These are phyloP conservation scores for Comarum palustre DNA, from an alignment of 306 rosid species.

Conservation along the genomic window DNA sequence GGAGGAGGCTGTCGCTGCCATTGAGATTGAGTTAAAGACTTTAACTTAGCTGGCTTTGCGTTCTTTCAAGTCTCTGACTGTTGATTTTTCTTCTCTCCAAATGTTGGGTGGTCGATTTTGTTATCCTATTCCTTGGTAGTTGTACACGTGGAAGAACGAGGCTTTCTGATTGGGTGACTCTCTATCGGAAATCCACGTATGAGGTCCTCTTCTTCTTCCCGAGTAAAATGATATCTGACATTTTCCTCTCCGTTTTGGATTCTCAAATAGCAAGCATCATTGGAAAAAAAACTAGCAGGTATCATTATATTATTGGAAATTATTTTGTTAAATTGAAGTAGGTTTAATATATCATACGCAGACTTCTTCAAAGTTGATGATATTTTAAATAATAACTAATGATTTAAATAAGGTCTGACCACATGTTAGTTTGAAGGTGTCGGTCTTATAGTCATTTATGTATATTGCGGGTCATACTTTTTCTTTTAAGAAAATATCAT, in stretches of 20 bases:
- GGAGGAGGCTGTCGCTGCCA: conserved; percentile 60
- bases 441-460: too few relatives aligned
- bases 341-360: too few relatives aligned
- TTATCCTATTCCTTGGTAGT: conserved; percentile 34
- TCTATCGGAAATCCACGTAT: conserved; percentile 65
- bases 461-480: too few relatives aligned
- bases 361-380: too few relatives aligned
- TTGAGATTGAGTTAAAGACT: conserved; percentile 1
- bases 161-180: conserved; percentile 51
- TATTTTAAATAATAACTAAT: too few relatives aligned
- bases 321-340: too few relatives aligned
- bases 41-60: not conserved
- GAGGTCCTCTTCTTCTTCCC: conserved; percentile 14
- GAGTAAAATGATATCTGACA: not conserved
- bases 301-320: too few relatives aligned
- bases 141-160: conserved; percentile 44
- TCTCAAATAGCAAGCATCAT: not conserved
- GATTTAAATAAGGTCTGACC: too few relatives aligned
- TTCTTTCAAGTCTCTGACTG: conserved; percentile 14
- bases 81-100: conserved; percentile 1
- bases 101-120: conserved; percentile 34
- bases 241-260: not conserved
- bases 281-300: too few relatives aligned
- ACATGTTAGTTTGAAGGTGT: too few relatives aligned
- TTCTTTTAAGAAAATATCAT: too few relatives aligned